A percentile compares a stretch with the other conserved stretches of the same genome.
phyloP scores from a whole-genome alignment of 129 eudicot genomes.

The Escallonia rubra region DNA sequence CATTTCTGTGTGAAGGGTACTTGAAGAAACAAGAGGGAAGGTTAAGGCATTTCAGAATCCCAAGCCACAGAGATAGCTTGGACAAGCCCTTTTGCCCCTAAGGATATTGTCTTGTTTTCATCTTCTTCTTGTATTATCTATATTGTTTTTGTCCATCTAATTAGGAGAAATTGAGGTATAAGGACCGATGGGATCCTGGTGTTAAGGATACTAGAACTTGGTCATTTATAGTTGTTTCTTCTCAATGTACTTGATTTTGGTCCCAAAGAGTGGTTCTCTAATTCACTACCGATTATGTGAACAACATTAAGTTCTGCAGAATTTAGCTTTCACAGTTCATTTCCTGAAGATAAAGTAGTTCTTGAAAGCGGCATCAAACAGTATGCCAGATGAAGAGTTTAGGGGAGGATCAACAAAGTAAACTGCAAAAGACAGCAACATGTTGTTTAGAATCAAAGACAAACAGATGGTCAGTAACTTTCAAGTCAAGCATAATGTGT shows the following conservation, averaged over 20 bases:
- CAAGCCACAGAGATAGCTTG: conserved; percentile 66
- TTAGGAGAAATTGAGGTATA: background rate
- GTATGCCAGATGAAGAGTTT: no score
- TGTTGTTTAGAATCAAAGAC: background rate
- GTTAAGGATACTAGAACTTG: background rate
- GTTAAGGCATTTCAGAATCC: conserved; percentile 82
- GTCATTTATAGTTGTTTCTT: no score
- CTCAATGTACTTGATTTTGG: no score
- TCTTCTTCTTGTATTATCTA: background rate
- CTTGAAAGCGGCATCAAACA: no score
- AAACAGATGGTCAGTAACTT: no score
- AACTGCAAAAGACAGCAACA: background rate
- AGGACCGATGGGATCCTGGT: background rate
- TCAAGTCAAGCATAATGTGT: background rate
- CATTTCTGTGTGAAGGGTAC: conserved; percentile 85
- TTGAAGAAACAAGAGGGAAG: conserved; percentile 91
- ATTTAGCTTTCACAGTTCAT: no score
- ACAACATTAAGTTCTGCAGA: background rate
- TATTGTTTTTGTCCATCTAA: background rate
- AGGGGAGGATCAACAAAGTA: background rate
- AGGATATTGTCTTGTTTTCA: background rate
- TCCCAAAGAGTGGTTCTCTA: no score
- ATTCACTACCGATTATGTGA: no score
- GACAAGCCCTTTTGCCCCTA: conserved; percentile 84
- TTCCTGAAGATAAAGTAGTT: background rate